Percentiles rank a stretch among this genome's conserved stretches.
These are phyloP conservation scores for Trichoderma sp. DNA, from an alignment of 2,329 filamentous ascomycete species.

Conservation along the genomic window DNA sequence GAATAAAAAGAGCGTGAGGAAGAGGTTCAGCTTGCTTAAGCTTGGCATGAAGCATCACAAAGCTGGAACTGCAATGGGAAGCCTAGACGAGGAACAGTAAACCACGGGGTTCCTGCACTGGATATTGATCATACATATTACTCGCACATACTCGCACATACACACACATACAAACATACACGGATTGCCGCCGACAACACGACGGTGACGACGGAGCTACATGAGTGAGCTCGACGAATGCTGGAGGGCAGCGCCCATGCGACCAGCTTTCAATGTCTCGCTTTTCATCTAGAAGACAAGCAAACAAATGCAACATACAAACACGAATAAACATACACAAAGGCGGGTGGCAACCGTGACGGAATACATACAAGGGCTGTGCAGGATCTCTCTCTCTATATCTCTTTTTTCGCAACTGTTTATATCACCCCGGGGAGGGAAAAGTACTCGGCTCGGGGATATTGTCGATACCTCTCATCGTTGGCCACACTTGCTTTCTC, in stretches of 20 bases:
- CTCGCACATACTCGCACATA: background rate
- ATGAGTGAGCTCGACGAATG: background rate
- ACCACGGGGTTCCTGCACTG: background rate
- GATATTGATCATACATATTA: background rate
- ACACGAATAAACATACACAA: background rate
- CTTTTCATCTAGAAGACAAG: background rate
- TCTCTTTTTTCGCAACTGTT: background rate
- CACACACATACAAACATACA: background rate
- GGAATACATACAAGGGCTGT: background rate
- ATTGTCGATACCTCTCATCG: slow-evolving; percentile 1
- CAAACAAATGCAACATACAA: background rate
- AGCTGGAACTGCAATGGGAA: slow-evolving; percentile 50
- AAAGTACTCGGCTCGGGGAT: background rate
- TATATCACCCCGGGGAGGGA: slow-evolving; percentile 4
- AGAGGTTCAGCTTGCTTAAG: slow-evolving; percentile 75
- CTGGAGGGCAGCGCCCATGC: background rate
- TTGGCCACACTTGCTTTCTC: background rate
- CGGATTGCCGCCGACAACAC: background rate
- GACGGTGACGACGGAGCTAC: background rate
- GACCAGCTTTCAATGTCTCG: background rate
- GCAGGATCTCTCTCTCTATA: slow-evolving; percentile 12
- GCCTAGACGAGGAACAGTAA: slow-evolving; percentile 54
- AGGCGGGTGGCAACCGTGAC: background rate
- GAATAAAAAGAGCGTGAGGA: slow-evolving; percentile 66
- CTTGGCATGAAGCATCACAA: slow-evolving; percentile 68